Conservation (phyloP, 441 rosid genomes). For the Pelargonium cotyledonis region DNA sequence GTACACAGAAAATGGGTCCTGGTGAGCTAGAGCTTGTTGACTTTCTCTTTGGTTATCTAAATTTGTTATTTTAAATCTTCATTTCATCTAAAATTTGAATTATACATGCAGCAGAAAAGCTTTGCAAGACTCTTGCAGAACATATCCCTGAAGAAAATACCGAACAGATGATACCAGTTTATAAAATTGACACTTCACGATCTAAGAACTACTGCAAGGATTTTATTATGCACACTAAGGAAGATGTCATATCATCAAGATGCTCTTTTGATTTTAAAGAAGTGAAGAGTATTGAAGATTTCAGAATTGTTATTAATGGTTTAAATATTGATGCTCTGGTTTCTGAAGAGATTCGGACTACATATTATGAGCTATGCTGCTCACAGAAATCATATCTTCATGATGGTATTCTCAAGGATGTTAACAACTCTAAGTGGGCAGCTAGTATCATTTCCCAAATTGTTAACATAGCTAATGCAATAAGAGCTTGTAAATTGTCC, state of each 20-base stretch:
- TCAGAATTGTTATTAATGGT: slow-evolving; percentile 7
- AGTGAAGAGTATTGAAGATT: not conserved
- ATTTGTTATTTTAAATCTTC: not conserved
- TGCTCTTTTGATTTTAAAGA: not conserved
- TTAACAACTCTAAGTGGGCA: slow-evolving; percentile 5
- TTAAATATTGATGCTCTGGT: slow-evolving; percentile 10
- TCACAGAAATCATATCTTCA: slow-evolving; percentile 11
- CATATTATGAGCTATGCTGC: slow-evolving; percentile 14
- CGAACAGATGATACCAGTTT: not conserved
- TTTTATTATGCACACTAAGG: not conserved
- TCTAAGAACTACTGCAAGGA: not conserved
- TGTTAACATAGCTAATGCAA: slow-evolving; percentile 10
- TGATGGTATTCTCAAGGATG: not conserved
- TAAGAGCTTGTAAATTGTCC: not conserved
- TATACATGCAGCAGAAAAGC: not conserved
- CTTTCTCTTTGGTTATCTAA: not conserved
- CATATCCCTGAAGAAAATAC: not conserved
- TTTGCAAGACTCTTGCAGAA: not conserved
- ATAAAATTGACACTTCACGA: no score
- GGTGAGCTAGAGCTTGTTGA: no score
- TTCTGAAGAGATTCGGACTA: slow-evolving; percentile 1
- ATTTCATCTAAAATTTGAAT: not conserved
- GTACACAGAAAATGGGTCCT: not conserved
- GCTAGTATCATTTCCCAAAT: slow-evolving; percentile 13
- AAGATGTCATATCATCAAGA: not conserved